These are phyloP conservation scores for Poa pratensis DNA, from an alignment of 176 grass and related monocot genomes.

Conservation along the genomic window DNA sequence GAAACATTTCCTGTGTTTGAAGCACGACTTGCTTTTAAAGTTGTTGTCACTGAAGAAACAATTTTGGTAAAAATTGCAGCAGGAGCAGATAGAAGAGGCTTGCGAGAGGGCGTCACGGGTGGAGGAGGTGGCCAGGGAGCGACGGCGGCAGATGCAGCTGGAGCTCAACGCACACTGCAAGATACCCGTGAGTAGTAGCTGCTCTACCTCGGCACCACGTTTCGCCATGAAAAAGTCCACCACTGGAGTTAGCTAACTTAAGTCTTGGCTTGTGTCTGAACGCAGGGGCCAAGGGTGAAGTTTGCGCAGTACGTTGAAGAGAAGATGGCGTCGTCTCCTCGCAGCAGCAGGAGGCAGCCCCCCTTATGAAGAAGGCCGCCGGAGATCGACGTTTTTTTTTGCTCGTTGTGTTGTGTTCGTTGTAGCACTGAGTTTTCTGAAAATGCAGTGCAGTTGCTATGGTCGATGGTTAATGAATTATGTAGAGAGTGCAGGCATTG, in stretches of 20 bases:
- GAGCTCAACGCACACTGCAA: slow-evolving; percentile 53
- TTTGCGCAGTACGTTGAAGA: slow-evolving; percentile 63
- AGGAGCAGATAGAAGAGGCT: too few relatives aligned
- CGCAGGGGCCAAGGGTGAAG: slow-evolving; percentile 62
- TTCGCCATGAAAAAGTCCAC: background rate
- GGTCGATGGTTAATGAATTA: background rate
- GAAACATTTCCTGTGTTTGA: too few relatives aligned
- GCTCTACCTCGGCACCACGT: background rate
- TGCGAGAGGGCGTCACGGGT: too few relatives aligned
- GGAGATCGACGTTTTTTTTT: background rate
- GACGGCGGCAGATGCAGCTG: too few relatives aligned
- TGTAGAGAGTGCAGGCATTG: background rate
- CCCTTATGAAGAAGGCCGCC: background rate
- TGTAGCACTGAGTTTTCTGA: background rate
- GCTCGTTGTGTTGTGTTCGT: background rate
- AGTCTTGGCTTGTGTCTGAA: background rate
- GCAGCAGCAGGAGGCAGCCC: background rate
- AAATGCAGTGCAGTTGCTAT: background rate
- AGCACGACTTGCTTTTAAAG: too few relatives aligned
- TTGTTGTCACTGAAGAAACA: too few relatives aligned
- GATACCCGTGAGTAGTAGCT: slow-evolving; percentile 54
- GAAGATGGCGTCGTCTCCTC: slow-evolving; percentile 17
- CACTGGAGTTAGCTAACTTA: background rate
- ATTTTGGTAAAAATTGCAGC: too few relatives aligned
- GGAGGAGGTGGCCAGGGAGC: too few relatives aligned